Evolutionary conservation across 345 rosid species (phyloP).

Genomic region (Citrus cavaleriei): DNA sequence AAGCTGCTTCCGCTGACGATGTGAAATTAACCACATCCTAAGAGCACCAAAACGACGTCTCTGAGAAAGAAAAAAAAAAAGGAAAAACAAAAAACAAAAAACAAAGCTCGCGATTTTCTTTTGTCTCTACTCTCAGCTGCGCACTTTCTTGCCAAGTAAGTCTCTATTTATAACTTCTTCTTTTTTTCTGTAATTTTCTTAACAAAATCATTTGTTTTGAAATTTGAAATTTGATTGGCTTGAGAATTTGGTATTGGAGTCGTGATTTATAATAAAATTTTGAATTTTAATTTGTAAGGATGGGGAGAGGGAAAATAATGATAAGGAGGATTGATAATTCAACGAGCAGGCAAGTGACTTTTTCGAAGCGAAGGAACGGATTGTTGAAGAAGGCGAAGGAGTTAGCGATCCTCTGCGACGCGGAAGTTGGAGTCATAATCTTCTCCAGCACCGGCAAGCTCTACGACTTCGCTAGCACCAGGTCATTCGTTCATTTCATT

Average conservation of each 20-base stretch:
- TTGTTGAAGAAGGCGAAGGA: constrained; percentile 60
- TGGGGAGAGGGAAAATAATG: constrained; percentile 67
- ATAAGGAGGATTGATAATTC: constrained; percentile 58
- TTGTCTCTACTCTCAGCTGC: constrained; percentile 6
- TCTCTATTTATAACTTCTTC: neutral
- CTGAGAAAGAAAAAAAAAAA: neutral
- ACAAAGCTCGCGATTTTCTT: neutral
- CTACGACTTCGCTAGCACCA: constrained; percentile 51
- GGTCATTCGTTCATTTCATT: constrained; percentile 25
- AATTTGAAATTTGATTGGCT: neutral
- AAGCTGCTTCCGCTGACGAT: constrained; percentile 5
- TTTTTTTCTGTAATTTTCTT: neutral
- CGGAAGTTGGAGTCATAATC: constrained; percentile 51
- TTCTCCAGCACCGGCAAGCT: constrained; percentile 55
- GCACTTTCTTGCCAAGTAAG: constrained; percentile 7
- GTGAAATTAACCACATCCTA: neutral
- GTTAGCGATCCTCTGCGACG: constrained; percentile 54
- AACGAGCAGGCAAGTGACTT: constrained; percentile 61
- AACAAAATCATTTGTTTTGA: neutral
- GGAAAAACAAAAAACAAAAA: no score
- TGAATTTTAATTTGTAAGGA: neutral
- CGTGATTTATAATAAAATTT: no score
- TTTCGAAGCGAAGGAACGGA: constrained; percentile 52
- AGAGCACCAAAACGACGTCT: constrained; percentile 21
- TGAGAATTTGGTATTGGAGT: neutral